Conservation (phyloP, 2,329 filamentous ascomycete species). For the Sporothrix luriei region DNA sequence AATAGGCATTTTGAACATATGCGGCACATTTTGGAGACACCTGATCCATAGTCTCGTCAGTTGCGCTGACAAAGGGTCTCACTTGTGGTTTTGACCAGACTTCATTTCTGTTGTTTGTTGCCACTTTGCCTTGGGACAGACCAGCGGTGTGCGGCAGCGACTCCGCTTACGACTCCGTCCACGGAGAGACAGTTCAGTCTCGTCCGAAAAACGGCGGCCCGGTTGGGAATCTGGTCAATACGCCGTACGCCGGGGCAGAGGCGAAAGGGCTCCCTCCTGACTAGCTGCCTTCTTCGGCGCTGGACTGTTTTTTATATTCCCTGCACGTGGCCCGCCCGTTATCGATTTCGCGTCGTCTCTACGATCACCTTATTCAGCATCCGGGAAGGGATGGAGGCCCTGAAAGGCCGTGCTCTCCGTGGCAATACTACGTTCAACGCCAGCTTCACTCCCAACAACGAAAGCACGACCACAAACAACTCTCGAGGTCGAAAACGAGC, state of each 20-base stretch:
- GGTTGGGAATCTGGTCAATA: background rate
- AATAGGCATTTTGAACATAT: no score
- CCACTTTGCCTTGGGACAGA: background rate
- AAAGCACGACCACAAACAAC: no score
- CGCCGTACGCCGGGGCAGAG: constrained; percentile 7
- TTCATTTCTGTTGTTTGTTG: background rate
- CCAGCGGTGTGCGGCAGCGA: background rate
- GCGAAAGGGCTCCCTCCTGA: background rate
- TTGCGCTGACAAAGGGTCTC: no score
- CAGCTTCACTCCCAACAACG: no score
- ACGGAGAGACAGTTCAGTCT: background rate
- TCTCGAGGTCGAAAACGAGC: no score
- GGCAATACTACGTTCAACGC: no score
- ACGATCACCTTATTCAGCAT: no score
- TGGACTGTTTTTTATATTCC: background rate
- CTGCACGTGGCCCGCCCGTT: background rate
- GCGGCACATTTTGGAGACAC: no score
- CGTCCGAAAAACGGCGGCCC: constrained; percentile 24
- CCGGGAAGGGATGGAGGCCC: no score
- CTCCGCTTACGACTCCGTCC: background rate
- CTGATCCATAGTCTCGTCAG: no score
- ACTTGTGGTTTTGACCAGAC: no score
- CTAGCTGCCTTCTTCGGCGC: background rate
- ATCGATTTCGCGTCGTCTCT: background rate
- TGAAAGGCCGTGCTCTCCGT: no score